Evolutionary conservation across 805 yeast genomes (phyloP).

Genomic region (Metschnikowia rubicola): DNA sequence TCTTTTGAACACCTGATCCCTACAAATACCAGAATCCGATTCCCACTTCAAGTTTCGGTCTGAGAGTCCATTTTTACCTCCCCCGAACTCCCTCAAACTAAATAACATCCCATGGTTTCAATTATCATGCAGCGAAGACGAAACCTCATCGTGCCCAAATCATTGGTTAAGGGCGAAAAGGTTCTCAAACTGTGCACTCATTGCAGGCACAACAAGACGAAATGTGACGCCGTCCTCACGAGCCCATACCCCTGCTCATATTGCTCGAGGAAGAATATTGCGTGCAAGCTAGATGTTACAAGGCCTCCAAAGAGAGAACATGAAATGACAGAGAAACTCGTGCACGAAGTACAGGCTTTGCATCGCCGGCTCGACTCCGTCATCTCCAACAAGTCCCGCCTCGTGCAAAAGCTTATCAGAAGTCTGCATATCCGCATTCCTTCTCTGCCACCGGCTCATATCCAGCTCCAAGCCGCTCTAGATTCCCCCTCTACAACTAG

Average conservation of each 20-base stretch:
- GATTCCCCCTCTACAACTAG: slow-evolving; percentile 1
- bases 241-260: slow-evolving; percentile 56
- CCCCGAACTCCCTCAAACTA: neutral
- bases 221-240: slow-evolving; percentile 54
- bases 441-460: slow-evolving; percentile 3
- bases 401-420: slow-evolving; percentile 7
- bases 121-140: slow-evolving; percentile 17
- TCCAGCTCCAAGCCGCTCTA: slow-evolving; percentile 7
- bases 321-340: slow-evolving; percentile 13
- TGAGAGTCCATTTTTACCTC: too few species aligned
- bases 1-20: too few species aligned
- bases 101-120: slow-evolving; percentile 10
- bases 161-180: slow-evolving; percentile 16
- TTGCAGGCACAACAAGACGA: slow-evolving; percentile 64
- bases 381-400: slow-evolving; percentile 11
- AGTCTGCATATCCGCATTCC: neutral
- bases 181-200: slow-evolving; percentile 53
- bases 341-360: slow-evolving; percentile 14
- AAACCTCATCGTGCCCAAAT: slow-evolving; percentile 10
- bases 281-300: slow-evolving; percentile 55
- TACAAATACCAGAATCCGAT: too few species aligned
- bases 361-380: slow-evolving; percentile 13
- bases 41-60: too few species aligned
- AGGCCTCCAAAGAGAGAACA: slow-evolving; percentile 14
- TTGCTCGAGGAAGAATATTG: slow-evolving; percentile 49